Base-by-base conservation (phyloP, 495 filamentous ascomycete species). In the Ascodesmis nigricans region DNA sequence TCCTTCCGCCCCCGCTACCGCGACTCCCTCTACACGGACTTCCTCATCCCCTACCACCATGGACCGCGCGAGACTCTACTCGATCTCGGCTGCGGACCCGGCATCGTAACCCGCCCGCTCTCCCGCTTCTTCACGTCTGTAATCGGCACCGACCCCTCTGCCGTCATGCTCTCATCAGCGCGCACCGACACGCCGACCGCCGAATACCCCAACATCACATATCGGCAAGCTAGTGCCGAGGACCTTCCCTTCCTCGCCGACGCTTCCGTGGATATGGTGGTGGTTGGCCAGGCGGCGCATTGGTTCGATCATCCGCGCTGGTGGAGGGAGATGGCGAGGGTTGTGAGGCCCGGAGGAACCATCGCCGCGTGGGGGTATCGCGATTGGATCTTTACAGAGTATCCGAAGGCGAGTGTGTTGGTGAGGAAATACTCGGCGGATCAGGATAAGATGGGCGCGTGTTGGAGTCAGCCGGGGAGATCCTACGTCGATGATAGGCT, bases 301-400 rank as follows among this genome's bases (percentile, higher is more conserved):
- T 75, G 69, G 71, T 73, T 75, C 46, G 57, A 71, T 39, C 63
- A 63, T 40, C 22, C 33, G 6, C 51, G 50, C 14, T 55, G 62
- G 5, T 74, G 66, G 61, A 56, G 57, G 3, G 67, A 68, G 35
- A 53, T 75, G 34, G 52, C 53, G 7, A 53, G 64, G 5, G 56
- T 69, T 1, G 41, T 74, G 3, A 56, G 63, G 27, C 49, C 43
- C 2, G 63, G 62, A 14, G 71, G 68, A 13, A 67, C 66, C 3
- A 31, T 75, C 9, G 66, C 67, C 0, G 65, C 65, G 38, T 72
- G 67, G 67, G 67, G 68, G 3, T 74, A 75, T 39, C 67, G 63
- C 38, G 72, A 74, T 41, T 60, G 58, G 41, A 53, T 65, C 21
- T 59, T 74, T 28, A 44, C 63, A 19, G 60, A 61, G 29, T 54